These are phyloP conservation scores for Plantago major DNA, from an alignment of 257 asterid genomes.

Conservation along the genomic window DNA sequence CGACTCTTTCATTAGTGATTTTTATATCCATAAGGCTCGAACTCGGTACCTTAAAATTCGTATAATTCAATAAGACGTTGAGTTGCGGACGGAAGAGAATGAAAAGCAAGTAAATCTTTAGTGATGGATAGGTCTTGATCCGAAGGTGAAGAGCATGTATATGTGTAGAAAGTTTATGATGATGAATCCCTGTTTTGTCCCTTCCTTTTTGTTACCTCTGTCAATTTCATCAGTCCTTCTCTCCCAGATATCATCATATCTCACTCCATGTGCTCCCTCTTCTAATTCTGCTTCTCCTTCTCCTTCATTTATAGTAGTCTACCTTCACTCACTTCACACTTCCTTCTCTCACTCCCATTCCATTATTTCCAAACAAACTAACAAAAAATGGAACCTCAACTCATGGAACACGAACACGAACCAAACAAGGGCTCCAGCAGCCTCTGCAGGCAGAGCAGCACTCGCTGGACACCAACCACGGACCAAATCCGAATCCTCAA, in stretches of 20 bases:
- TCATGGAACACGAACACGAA: slow-evolving; percentile 23
- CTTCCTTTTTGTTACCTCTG: slow-evolving; percentile 80
- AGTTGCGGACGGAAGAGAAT: too few relatives aligned
- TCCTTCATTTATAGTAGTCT: slow-evolving; percentile 28
- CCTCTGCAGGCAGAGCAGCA: slow-evolving; percentile 83
- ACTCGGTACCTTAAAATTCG: too few relatives aligned
- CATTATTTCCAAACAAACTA: slow-evolving; percentile 6
- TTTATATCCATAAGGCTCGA: too few relatives aligned
- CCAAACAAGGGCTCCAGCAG: slow-evolving; percentile 19
- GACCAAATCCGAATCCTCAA: slow-evolving; percentile 91
- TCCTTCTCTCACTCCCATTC: neutral
- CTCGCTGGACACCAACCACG: slow-evolving; percentile 90
- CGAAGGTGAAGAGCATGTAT: slow-evolving; percentile 45
- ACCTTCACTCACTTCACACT: slow-evolving; percentile 6
- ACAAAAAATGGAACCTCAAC: slow-evolving; percentile 37
- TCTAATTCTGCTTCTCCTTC: slow-evolving; percentile 6
- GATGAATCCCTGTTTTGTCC: slow-evolving; percentile 83
- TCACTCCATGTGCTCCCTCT: slow-evolving; percentile 49
- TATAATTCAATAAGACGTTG: too few relatives aligned
- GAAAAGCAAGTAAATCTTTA: too few relatives aligned
- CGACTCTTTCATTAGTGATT: too few relatives aligned
- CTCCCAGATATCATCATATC: slow-evolving; percentile 77
- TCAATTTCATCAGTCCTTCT: slow-evolving; percentile 99
- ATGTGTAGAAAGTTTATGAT: slow-evolving; percentile 32
- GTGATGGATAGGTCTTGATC: slow-evolving; percentile 37